Percentiles rank a stretch among this genome's conserved stretches.
Conservation (phyloP, 2,329 filamentous ascomycete genomes). For the Beauveria sp. region DNA sequence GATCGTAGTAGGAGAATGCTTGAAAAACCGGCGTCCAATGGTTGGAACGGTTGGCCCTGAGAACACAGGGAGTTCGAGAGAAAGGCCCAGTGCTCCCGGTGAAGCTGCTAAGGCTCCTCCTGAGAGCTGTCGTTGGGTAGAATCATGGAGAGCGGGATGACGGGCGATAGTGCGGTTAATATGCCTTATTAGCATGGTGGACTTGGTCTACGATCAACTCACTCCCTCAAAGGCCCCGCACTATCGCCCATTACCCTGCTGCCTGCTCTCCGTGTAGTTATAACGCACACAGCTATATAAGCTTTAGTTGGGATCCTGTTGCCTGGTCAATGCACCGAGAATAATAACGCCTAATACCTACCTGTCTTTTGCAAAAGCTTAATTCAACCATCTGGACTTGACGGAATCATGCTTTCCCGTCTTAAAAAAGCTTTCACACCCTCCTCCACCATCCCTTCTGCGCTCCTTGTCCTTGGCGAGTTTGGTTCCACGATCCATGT, state of each 20-base stretch:
- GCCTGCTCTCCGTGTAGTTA: too few species aligned
- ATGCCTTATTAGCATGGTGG: neutral
- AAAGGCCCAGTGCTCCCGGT: neutral
- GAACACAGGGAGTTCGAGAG: neutral
- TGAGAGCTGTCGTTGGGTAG: neutral
- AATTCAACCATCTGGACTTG: neutral
- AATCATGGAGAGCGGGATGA: neutral
- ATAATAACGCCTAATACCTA: too few species aligned
- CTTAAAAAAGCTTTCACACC: neutral
- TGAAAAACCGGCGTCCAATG: neutral
- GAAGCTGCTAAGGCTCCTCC: conserved; percentile 1
- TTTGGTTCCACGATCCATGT: neutral
- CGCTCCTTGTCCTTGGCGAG: conserved; percentile 1
- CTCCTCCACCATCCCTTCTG: neutral
- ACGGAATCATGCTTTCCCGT: neutral
- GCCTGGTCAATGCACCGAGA: too few species aligned
- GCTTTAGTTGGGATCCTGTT: too few species aligned
- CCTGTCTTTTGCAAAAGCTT: neutral
- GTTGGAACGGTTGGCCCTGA: neutral
- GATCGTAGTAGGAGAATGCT: neutral
- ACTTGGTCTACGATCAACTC: too few species aligned
- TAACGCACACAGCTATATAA: too few species aligned
- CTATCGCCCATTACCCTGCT: too few species aligned
- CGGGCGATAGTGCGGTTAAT: neutral
- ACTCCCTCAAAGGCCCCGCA: too few species aligned